Evolutionary conservation across 176 grass and related monocot genomes (phyloP), one percentile per base, ranked within the genome.

Genomic region (Poa pratensis): DNA sequence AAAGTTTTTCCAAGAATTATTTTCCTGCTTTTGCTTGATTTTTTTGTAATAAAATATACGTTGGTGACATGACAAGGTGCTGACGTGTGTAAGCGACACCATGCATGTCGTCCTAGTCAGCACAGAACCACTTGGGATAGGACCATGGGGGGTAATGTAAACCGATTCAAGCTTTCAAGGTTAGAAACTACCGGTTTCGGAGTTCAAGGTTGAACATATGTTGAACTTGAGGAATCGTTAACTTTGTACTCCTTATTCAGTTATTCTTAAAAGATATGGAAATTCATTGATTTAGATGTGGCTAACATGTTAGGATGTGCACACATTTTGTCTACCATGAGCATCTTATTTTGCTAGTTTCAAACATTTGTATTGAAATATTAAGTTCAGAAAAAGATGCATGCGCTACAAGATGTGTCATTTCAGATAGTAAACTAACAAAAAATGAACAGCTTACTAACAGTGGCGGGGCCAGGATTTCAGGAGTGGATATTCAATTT

Each of bases 361-460:
- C 20, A 16, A 19, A 69, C 69, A 68, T 74, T 26, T 90, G 18
- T 46, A 28, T 55, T 74, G 37, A 86, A 71, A 82, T 58, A 30
- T 55, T 49, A 78, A 77, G 22, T 82, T 83, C 5, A 37, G 34
- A 58, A 17, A 65, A 65, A 65, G 26, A 65, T 65, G 62, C 15
- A 3, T 65, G 27, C 77, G 22, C 17, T 5, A 64, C 24, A 46
- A 40, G 35, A 77, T 43, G 51, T 49, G 15, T 16, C 9, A 55
- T 78, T 82, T 78, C 73, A 73, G 78, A 86, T 65, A 73, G 45
- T 68, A 78, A 69, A 82, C 10, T 7, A 49, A 58, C 15, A 58
- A 19, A 64, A 86, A 58, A 73, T 66, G 17, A 90, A 83, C 28
- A 88, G 12, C 34, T 78, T 5, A 19, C 46, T 85, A 78, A 46